Percentiles rank a stretch among this genome's conserved stretches.
Evolutionary conservation across 768 basidiomycete species (phyloP).

Genomic region (Auricularia heimuer): DNA sequence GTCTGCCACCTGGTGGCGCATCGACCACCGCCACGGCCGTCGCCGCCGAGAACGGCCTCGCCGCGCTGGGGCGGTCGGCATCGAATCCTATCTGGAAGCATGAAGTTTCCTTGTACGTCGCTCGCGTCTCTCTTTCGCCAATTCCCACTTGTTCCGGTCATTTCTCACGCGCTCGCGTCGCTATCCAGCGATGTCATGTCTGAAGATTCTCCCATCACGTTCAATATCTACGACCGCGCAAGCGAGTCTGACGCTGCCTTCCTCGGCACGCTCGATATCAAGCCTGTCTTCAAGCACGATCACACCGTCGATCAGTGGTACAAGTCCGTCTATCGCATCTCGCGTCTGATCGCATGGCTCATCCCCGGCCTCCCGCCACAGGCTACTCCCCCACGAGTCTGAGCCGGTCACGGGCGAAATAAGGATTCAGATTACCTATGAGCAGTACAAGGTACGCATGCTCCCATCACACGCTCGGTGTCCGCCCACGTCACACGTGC

Average conservation of each 20-base stretch:
- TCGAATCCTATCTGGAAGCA: constrained; percentile 99
- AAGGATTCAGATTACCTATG: constrained; percentile 88
- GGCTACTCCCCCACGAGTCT: constrained; percentile 65
- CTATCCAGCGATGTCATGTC: constrained; percentile 82
- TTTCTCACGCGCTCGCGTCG: constrained; percentile 11
- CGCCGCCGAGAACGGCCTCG: constrained; percentile 30
- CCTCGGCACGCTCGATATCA: constrained; percentile 84
- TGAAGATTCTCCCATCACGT: constrained; percentile 67
- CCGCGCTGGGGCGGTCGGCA: constrained; percentile 37
- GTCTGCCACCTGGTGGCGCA: neutral
- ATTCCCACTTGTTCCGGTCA: constrained; percentile 8
- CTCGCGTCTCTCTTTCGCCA: constrained; percentile 5
- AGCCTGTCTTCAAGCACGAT: constrained; percentile 83
- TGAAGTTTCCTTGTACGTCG: constrained; percentile 89
- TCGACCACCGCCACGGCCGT: constrained; percentile 24
- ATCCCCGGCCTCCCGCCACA: constrained; percentile 21
- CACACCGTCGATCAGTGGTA: constrained; percentile 96
- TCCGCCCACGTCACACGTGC: constrained; percentile 5
- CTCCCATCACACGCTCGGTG: constrained; percentile 14
- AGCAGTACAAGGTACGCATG: constrained; percentile 68
- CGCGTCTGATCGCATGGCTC: constrained; percentile 8
- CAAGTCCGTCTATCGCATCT: constrained; percentile 49
- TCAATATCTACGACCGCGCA: constrained; percentile 85
- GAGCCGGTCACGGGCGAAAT: constrained; percentile 89
- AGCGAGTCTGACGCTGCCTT: constrained; percentile 75